Evolutionary conservation across 2,329 filamentous ascomycete genomes (phyloP).

Genomic region (Pezicula radicicola): DNA sequence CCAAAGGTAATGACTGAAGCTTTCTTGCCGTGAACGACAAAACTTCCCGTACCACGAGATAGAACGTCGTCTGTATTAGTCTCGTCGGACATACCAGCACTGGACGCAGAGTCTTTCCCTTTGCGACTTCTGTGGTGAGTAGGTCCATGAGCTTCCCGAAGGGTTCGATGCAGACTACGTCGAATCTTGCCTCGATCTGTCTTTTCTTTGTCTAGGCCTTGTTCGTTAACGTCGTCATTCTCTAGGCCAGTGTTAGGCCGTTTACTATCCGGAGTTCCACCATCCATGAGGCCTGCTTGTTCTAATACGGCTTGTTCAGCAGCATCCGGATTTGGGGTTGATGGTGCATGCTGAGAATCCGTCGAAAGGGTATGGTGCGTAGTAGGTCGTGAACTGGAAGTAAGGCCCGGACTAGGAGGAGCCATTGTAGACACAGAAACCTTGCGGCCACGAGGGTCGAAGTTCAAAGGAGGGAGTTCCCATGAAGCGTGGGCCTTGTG

Average conservation of each 20-base stretch:
- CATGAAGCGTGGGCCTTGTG: conserved; percentile 40
- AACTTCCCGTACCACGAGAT: conserved; percentile 77
- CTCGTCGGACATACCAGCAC: conserved; percentile 43
- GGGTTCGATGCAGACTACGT: conserved; percentile 83
- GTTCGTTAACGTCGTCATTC: conserved; percentile 30
- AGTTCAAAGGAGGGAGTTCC: conserved; percentile 37
- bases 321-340: conserved; percentile 45
- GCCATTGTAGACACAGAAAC: conserved; percentile 40
- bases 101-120: conserved; percentile 69
- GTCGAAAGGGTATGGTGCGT: conserved; percentile 27
- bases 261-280: conserved; percentile 38
- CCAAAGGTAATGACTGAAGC: conserved; percentile 96
- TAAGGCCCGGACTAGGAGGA: conserved; percentile 26
- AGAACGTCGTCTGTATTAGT: conserved; percentile 62
- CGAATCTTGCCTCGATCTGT: conserved; percentile 54
- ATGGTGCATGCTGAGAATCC: conserved; percentile 27
- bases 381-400: conserved; percentile 26
- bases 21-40: conserved; percentile 97
- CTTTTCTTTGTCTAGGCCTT: conserved; percentile 26
- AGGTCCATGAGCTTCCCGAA: conserved; percentile 72
- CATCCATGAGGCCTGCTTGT: conserved; percentile 62
- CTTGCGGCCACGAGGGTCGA: conserved; percentile 36
- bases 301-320: conserved; percentile 65
- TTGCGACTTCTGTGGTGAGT: conserved; percentile 71
- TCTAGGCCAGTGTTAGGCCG: conserved; percentile 27